These are phyloP conservation scores for Russula virescens DNA, from an alignment of 768 basidiomycete genomes.

Conservation along the genomic window DNA sequence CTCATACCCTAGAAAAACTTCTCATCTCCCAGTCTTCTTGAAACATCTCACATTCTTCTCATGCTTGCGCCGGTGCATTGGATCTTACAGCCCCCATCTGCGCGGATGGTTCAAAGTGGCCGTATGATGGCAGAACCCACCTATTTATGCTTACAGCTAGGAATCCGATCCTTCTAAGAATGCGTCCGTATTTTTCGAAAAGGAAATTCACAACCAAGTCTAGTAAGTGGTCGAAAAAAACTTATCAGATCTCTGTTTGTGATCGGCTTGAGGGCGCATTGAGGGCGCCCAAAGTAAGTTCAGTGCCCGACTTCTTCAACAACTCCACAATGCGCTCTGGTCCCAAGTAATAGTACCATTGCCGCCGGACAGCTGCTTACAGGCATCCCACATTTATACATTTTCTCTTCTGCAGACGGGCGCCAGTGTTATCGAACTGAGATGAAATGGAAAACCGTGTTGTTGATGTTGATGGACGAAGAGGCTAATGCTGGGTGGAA, in stretches of 20 bases:
- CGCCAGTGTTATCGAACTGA: background rate
- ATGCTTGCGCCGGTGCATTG: conserved; percentile 11
- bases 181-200: background rate
- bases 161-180: conserved; percentile 2
- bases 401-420: conserved; percentile 2
- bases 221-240: background rate
- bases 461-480: background rate
- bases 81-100: conserved; percentile 14
- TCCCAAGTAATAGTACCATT: background rate
- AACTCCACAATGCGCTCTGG: background rate
- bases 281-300: conserved; percentile 5
- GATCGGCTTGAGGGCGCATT: background rate
- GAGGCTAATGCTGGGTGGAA: conserved; percentile 3
- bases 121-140: conserved; percentile 1
- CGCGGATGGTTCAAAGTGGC: conserved; percentile 7
- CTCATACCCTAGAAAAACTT: conserved; percentile 19
- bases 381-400: background rate
- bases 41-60: background rate
- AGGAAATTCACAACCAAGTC: conserved; percentile 1
- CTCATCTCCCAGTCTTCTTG: background rate
- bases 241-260: conserved; percentile 5
- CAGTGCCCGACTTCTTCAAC: background rate
- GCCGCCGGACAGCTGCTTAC: background rate
- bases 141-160: conserved; percentile 17
- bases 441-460: background rate